A percentile compares a stretch with the other conserved stretches of the same genome.
Evolutionary conservation across 1,139 yeast genomes (phyloP).

Genomic region (Eremothecium coryli): DNA sequence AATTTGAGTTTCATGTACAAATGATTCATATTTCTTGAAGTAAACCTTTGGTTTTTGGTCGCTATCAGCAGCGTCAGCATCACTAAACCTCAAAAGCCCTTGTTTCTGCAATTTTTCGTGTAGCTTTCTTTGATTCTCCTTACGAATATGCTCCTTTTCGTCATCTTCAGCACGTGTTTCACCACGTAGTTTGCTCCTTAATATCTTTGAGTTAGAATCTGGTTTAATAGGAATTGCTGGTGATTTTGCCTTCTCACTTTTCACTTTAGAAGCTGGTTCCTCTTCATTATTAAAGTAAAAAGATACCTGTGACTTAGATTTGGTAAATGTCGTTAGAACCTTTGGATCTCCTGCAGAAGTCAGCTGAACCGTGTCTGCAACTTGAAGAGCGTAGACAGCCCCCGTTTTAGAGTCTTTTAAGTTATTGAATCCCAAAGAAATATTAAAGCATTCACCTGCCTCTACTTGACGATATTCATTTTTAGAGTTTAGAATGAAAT

Average conservation of each 20-base stretch:
- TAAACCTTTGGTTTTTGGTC: slow-evolving; percentile 57
- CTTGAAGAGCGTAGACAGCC: slow-evolving; percentile 54
- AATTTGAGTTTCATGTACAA: slow-evolving; percentile 84
- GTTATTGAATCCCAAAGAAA: slow-evolving; percentile 70
- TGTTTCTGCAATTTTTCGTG: slow-evolving; percentile 81
- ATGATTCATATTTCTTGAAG: slow-evolving; percentile 88
- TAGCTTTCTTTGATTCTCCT: slow-evolving; percentile 70
- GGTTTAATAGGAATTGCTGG: slow-evolving; percentile 18
- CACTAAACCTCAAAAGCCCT: slow-evolving; percentile 69
- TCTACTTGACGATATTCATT: slow-evolving; percentile 53
- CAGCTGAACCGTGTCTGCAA: slow-evolving; percentile 78
- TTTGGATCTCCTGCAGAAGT: slow-evolving; percentile 44
- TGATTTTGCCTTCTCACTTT: slow-evolving; percentile 17
- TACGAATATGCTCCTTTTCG: slow-evolving; percentile 72
- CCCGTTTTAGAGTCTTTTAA: slow-evolving; percentile 42
- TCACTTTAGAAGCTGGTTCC: slow-evolving; percentile 29
- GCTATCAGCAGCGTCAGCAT: slow-evolving; percentile 61
- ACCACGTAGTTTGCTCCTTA: slow-evolving; percentile 73
- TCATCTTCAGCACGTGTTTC: slow-evolving; percentile 69
- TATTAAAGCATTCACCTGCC: slow-evolving; percentile 67
- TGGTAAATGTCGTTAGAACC: slow-evolving; percentile 66
- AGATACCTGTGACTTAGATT: slow-evolving; percentile 64
- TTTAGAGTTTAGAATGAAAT: slow-evolving; percentile 63
- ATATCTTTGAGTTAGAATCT: slow-evolving; percentile 41
- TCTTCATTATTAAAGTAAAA: slow-evolving; percentile 77